Evolutionary conservation across 345 rosid species (phyloP), one percentile per base, ranked within the genome.

Genomic region (Kernera saxatilis): DNA sequence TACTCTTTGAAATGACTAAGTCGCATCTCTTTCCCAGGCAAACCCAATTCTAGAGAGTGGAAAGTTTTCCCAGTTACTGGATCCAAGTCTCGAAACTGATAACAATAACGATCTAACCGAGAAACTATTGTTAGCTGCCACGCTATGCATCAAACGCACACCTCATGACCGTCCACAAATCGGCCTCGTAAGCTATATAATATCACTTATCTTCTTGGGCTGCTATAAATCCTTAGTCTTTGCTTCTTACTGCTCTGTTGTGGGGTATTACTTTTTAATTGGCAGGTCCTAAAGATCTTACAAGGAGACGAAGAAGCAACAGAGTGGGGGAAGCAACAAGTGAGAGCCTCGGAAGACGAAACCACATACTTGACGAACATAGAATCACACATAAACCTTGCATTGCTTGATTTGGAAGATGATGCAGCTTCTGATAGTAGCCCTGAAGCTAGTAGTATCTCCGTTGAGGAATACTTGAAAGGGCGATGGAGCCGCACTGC

Each of bases 61-160:
- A 19, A 82, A 86, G 78, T 64, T 79, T 74, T 83, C 85, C 5
- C 83, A 85, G 67, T 73, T 95, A 78, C 87, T 95, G 41, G 96
- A 89, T 83, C 89, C 91, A 54, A 78, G 69, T 50, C 54, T 95
- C 63, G 86, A 65, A 22, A 18, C 70, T 44, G 80, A 78, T 53
- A 51, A 67, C 40, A 80, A 82, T 54, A 67, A 69, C 6, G 79
- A 83, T 55, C 80, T 82, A 57, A 80, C 87, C 26, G 92, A 87
- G 61, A 85, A 89, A 70, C 85, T 95, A 84, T 82, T 88, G 58
- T 79, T 92, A 78, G 96, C 94, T 19, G 98, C 98, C 49, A 86
- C 83, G 36, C 81, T 92, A 49, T 90, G 92, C 82, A 83, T 92
- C 70, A 86, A 86, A 71, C 84, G 85, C 11, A 69, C 86, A 43